Evolutionary conservation across 1,139 yeast genomes (phyloP), one percentile per base, ranked within the genome.

Genomic region (Sugiyamaella pinicola): DNA sequence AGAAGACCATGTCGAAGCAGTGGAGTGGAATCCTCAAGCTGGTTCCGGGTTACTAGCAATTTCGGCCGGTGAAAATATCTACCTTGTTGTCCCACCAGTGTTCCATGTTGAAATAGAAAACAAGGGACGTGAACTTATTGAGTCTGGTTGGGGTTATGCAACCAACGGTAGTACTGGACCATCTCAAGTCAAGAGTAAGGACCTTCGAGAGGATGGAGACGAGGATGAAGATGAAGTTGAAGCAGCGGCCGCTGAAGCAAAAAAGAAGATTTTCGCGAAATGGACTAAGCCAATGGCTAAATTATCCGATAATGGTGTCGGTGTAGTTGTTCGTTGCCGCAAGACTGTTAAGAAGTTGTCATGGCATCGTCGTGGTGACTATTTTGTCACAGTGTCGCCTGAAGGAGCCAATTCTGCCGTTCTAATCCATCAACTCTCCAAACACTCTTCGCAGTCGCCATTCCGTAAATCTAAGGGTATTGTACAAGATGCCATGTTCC

Each of bases 361-460:
- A 61, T 93, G 99, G 99, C 99, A 93, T 71, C 81, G 97, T 70
- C 86, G 87, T 66, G 99, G 99, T 66, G 99, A 93, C 74, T 93
- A 93, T 69, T 88, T 95, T 63, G 96, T 93, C 59, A 85, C 96
- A 2, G 96, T 89, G 19, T 84, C 96, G 10, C 98, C 98, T 46
- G 93, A 87, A 55, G 86, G 89, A 52, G 89, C 88, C 56, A 85
- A 89, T 67, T 81, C 95, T 5, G 85, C 98, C 4, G 96, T 93
- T 41, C 77, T 95, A 55, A 89, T 93, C 60, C 99, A 93, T 72
- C 98, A 93, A 74, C 74, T 93, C 49, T 88, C 97, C 4, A 90
- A 90, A 72, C 99, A 93, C 74, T 79, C 86, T 58, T 86, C 98
- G n/a, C 99, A 93, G 74, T 87, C 96, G 15, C 99, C 99, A 58